Percentiles rank a stretch among this genome's conserved stretches.
phyloP scores from a whole-genome alignment of 352 stramenopile species.

The Pythium utonaiense region DNA sequence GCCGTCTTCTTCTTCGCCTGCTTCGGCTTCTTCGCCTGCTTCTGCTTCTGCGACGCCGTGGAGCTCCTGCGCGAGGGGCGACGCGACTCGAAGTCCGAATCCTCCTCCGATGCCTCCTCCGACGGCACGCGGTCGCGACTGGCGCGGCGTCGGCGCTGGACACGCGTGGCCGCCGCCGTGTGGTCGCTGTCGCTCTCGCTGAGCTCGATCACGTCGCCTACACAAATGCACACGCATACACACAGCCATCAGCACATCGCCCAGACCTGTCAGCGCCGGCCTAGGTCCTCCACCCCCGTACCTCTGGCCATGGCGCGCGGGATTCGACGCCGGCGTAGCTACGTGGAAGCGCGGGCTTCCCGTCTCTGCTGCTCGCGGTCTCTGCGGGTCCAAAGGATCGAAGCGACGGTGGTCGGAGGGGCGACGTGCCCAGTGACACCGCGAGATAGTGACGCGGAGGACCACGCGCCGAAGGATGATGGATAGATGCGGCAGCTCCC shows the following conservation, averaged over 20 bases:
- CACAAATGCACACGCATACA: too few relatives aligned
- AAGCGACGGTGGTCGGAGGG: slow-evolving; percentile 3
- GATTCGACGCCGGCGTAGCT: too few relatives aligned
- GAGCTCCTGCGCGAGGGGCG: slow-evolving; percentile 1
- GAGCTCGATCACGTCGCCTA: slow-evolving; percentile 20
- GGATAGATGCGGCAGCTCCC: too few relatives aligned
- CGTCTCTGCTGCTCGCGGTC: too few relatives aligned
- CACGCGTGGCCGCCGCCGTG: neutral
- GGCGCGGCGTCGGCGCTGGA: neutral
- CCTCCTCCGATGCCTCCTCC: slow-evolving; percentile 12
- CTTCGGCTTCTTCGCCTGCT: slow-evolving; percentile 5
- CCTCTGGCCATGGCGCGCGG: slow-evolving; percentile 8
- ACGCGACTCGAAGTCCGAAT: slow-evolving; percentile 23
- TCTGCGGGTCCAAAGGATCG: neutral
- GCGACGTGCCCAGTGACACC: neutral
- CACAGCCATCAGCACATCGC: too few relatives aligned
- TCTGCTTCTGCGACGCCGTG: too few relatives aligned
- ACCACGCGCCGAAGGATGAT: too few relatives aligned
- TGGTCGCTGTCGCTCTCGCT: slow-evolving; percentile 19
- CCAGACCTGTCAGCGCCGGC: too few relatives aligned
- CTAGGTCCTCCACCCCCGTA: too few relatives aligned
- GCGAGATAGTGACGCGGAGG: neutral
- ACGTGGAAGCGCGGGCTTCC: too few relatives aligned
- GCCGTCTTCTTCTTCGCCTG: neutral
- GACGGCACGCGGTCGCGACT: slow-evolving; percentile 10